Evolutionary conservation across 805 yeast genomes (phyloP).

Genomic region (Monosporozyma solicola): DNA sequence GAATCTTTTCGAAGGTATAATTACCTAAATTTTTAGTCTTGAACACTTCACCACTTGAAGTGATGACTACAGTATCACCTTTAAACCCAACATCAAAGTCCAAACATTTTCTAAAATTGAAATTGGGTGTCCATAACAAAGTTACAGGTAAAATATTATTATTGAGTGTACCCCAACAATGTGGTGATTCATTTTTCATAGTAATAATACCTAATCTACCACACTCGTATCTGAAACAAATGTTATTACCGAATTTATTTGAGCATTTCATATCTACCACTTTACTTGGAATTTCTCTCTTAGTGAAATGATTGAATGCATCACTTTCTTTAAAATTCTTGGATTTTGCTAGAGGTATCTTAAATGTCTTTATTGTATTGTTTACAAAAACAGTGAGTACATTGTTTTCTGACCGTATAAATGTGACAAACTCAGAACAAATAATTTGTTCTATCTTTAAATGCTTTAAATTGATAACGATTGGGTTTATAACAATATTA

Average conservation of each 20-base stretch:
- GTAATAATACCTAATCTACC: constrained; percentile 45
- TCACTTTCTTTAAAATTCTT: constrained; percentile 20
- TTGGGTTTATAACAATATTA: constrained; percentile 14
- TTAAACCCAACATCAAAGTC: constrained; percentile 63
- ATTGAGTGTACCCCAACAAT: constrained; percentile 29
- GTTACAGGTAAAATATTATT: constrained; percentile 38
- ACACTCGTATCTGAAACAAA: constrained; percentile 45
- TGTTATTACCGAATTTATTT: constrained; percentile 32
- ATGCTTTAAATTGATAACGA: constrained; percentile 14
- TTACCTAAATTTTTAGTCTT: constrained; percentile 13
- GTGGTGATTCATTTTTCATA: constrained; percentile 12
- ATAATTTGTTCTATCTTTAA: constrained; percentile 42
- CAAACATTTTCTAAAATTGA: constrained; percentile 38
- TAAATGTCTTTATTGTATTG: constrained; percentile 48
- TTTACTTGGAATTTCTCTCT: constrained; percentile 22
- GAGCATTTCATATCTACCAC: constrained; percentile 26
- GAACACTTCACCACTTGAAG: constrained; percentile 62
- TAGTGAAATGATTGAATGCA: constrained; percentile 31
- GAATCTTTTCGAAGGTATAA: constrained; percentile 13
- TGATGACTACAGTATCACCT: constrained; percentile 61
- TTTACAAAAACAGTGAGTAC: constrained; percentile 56
- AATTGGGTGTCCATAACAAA: constrained; percentile 50
- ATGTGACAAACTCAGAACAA: constrained; percentile 62
- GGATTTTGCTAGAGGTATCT: constrained; percentile 29
- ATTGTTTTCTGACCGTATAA: constrained; percentile 47